Evolutionary conservation across 768 basidiomycete species (phyloP).

Genomic region (Agrocybe praecox): DNA sequence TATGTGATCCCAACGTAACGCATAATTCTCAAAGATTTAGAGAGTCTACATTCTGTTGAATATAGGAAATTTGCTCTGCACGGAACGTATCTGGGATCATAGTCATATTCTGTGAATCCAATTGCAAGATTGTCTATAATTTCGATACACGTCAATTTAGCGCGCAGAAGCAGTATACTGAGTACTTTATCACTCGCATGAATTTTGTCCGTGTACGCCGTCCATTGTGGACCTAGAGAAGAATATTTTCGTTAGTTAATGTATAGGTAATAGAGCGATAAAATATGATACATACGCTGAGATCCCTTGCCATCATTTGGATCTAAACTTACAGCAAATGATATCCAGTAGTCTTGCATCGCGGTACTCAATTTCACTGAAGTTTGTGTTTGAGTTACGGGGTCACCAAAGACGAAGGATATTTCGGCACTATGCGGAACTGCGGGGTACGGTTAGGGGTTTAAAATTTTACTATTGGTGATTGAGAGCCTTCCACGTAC

Average conservation of each 20-base stretch:
- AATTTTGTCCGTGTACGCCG: conserved; percentile 23
- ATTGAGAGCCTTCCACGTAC: conserved; percentile 14
- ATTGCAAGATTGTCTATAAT: conserved; percentile 28
- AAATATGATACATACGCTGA: conserved; percentile 18
- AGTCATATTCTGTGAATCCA: conserved; percentile 28
- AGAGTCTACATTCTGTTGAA: conserved; percentile 23
- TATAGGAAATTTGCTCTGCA: conserved; percentile 29
- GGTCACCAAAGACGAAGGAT: conserved; percentile 30
- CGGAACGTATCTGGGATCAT: conserved; percentile 35
- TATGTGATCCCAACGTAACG: no score
- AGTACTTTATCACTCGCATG: conserved; percentile 11
- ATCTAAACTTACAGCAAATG: conserved; percentile 32
- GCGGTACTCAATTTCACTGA: conserved; percentile 18
- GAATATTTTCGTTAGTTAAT: neutral
- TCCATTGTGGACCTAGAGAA: conserved; percentile 26
- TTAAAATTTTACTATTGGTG: neutral
- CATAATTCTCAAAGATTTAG: neutral
- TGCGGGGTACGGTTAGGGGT: conserved; percentile 6
- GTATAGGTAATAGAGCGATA: neutral
- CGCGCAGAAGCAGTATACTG: no score
- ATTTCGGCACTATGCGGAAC: conserved; percentile 33
- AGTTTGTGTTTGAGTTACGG: conserved; percentile 16
- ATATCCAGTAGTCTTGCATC: conserved; percentile 44
- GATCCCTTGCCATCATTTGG: conserved; percentile 36
- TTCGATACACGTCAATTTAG: no score